A percentile compares a stretch with the other conserved stretches of the same genome.
Conservation (phyloP, 169 alveolate species). For the Babesia ovis region DNA sequence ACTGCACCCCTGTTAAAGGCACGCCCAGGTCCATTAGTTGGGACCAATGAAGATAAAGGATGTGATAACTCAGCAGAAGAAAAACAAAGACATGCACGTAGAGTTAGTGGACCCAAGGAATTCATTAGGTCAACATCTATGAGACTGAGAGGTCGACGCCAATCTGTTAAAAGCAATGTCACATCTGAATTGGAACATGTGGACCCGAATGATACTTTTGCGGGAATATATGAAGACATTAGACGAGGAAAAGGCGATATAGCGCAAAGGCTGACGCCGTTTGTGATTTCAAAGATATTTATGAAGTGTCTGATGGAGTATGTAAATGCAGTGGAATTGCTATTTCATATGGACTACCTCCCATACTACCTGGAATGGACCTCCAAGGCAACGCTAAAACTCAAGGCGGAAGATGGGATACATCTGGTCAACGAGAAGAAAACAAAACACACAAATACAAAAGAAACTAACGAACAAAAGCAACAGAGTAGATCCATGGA, state of each 20-base stretch:
- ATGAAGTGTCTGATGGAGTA: conserved; percentile 16
- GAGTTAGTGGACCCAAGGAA: too few species aligned
- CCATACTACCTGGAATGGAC: conserved; percentile 29
- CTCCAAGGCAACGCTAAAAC: not conserved
- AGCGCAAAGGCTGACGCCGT: conserved; percentile 3
- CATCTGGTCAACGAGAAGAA: not conserved
- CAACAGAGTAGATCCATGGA: not conserved
- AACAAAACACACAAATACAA: not conserved
- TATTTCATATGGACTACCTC: conserved; percentile 35
- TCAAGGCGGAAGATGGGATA: not conserved
- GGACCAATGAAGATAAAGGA: not conserved
- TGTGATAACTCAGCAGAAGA: not conserved
- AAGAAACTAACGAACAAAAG: not conserved
- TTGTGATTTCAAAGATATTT: conserved; percentile 15
- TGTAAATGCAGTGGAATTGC: conserved; percentile 19
- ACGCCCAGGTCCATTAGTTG: not conserved
- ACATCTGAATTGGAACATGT: not conserved
- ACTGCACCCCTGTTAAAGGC: not conserved
- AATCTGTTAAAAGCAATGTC: not conserved
- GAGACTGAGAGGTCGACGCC: not conserved
- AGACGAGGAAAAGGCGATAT: not conserved
- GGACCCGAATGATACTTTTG: not conserved
- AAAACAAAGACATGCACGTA: too few species aligned
- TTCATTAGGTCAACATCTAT: not conserved
- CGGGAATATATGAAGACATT: not conserved